Conservation (phyloP, 2,329 filamentous ascomycete genomes). For the Sphaerostilbella broomeana region DNA sequence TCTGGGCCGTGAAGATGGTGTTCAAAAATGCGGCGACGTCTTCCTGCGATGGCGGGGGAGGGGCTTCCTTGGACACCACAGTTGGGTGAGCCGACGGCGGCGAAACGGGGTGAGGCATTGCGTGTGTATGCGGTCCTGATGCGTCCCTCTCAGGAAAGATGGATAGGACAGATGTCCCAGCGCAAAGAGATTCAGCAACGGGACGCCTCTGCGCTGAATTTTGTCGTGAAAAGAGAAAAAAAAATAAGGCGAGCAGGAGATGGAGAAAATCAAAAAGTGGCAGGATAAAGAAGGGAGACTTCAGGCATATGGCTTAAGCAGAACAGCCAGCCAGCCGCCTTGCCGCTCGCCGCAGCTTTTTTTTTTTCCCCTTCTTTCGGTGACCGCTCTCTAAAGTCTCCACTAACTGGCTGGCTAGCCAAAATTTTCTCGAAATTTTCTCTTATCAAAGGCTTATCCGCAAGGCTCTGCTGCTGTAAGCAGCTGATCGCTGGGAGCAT, state of each 20-base stretch:
- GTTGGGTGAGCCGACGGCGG: constrained; percentile 33
- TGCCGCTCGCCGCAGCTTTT: not conserved
- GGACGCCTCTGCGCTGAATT: constrained; percentile 3
- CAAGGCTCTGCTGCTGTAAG: not conserved
- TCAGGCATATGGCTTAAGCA: too few relatives aligned
- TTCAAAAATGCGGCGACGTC: constrained; percentile 60
- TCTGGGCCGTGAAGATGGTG: constrained; percentile 62
- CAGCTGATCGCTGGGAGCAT: not conserved
- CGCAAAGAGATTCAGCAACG: constrained; percentile 9
- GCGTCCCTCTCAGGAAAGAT: constrained; percentile 5
- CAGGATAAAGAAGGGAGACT: not conserved
- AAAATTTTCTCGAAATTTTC: constrained; percentile 10
- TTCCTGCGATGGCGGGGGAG: constrained; percentile 55
- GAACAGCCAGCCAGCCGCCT: not conserved
- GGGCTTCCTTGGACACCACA: constrained; percentile 42
- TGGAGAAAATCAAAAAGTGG: not conserved
- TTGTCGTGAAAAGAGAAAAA: not conserved
- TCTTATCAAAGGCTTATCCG: constrained; percentile 12
- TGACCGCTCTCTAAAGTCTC: not conserved
- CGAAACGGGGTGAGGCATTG: constrained; percentile 44
- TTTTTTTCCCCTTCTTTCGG: not conserved
- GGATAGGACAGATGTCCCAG: constrained; percentile 5
- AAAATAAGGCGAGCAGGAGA: not conserved
- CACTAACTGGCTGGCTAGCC: constrained; percentile 4
- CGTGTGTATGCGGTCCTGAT: constrained; percentile 7